A percentile compares a stretch with the other conserved stretches of the same genome.
Conservation (phyloP, 768 basidiomycete genomes). For the Mycena albidolilacea region DNA sequence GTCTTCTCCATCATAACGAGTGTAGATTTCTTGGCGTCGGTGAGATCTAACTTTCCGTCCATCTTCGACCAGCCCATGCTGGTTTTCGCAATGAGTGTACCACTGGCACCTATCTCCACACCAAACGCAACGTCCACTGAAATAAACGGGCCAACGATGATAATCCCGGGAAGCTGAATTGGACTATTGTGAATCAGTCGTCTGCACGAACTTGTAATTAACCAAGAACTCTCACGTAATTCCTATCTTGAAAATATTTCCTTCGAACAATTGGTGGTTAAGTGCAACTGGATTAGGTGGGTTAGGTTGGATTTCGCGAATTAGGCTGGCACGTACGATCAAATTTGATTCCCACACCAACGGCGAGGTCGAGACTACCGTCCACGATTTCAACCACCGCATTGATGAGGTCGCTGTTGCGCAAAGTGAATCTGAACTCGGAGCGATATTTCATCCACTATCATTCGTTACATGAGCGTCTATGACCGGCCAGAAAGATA, state of each 20-base stretch:
- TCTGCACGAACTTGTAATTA: too few relatives aligned
- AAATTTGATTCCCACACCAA: neutral
- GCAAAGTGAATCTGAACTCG: neutral
- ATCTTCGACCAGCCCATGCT: conserved; percentile 22
- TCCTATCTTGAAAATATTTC: too few relatives aligned
- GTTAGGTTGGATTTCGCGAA: too few relatives aligned
- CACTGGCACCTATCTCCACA: neutral
- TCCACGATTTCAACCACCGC: neutral
- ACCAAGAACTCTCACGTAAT: too few relatives aligned
- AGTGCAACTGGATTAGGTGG: too few relatives aligned
- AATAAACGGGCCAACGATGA: conserved; percentile 4
- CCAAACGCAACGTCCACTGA: neutral
- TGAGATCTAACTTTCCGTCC: neutral
- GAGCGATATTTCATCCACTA: neutral
- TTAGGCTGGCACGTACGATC: neutral
- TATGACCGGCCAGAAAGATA: neutral
- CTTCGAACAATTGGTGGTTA: too few relatives aligned
- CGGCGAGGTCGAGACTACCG: neutral
- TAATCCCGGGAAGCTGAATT: neutral
- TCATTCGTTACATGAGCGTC: too few relatives aligned
- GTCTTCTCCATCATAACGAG: too few relatives aligned
- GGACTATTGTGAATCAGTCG: neutral
- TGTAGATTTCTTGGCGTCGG: too few relatives aligned
- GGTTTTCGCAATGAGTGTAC: neutral
- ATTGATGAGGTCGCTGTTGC: neutral